Conservation (phyloP, 202 grass and related monocot genomes). For the Eragrostis tef region DNA sequence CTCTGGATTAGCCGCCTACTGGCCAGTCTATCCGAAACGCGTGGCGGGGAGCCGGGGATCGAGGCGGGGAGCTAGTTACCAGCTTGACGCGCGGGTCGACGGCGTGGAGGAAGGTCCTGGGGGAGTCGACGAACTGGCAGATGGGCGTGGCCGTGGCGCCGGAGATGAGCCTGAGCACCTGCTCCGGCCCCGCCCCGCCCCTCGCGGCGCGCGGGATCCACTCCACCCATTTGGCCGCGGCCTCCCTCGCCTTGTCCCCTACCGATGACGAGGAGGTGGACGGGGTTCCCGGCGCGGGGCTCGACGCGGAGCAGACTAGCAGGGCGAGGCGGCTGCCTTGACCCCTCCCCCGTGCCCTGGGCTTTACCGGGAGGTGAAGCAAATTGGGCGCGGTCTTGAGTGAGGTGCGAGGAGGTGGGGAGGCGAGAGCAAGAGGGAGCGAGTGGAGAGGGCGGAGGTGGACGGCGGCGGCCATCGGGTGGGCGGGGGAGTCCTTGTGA, state of each 20-base stretch:
- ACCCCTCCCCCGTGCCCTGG: conserved; percentile 30
- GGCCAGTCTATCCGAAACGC: neutral
- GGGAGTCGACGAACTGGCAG: conserved; percentile 86
- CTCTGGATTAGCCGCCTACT: too few species aligned
- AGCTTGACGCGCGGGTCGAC: conserved; percentile 91
- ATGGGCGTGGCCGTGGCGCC: conserved; percentile 82
- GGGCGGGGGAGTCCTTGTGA: too few species aligned
- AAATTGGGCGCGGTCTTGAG: neutral
- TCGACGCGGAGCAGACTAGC: conserved; percentile 49
- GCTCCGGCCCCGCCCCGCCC: conserved; percentile 53
- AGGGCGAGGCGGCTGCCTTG: conserved; percentile 43
- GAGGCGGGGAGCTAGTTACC: conserved; percentile 43
- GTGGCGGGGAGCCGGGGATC: neutral
- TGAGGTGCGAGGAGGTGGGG: neutral
- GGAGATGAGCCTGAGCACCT: conserved; percentile 80
- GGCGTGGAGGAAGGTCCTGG: conserved; percentile 89
- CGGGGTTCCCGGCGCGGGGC: conserved; percentile 1
- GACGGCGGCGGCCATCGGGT: conserved; percentile 46
- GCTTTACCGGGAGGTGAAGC: conserved; percentile 22
- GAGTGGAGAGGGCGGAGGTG: conserved; percentile 38
- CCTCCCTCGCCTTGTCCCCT: neutral
- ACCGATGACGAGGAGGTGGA: conserved; percentile 12
- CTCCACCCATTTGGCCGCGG: conserved; percentile 56
- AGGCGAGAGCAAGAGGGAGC: conserved; percentile 7
- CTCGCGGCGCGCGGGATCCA: conserved; percentile 65